Evolutionary conservation across 2,329 filamentous ascomycete species (phyloP), one percentile per base, ranked within the genome.

Genomic region (Scorias spongiosa): DNA sequence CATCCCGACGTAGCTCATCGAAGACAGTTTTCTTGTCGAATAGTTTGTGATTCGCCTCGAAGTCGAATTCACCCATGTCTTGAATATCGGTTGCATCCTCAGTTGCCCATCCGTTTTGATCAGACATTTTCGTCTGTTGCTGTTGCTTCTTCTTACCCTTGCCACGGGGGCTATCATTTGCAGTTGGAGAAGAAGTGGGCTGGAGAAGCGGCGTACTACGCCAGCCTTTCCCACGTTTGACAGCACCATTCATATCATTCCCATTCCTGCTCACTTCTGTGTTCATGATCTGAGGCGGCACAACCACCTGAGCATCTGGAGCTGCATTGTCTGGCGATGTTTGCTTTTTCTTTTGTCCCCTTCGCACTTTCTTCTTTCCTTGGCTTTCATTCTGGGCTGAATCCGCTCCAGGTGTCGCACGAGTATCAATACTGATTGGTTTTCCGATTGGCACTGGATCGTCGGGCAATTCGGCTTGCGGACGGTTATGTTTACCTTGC

Each of bases 81-180:
- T 89, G 84, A 17, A 91, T 84, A 58, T 96, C 91, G 0, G 86
- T 95, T 17, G 89, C 88, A 57, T 96, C 89, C 58, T 95, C 91
- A 0, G 89, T 95, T 3, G 85, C 87, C 88, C 89, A 96, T 2
- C 86, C 89, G 59, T 86, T 93, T 38, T 85, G 64, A 32, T 50
- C 46, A 43, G 72, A 68, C 45, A 76, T 72, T 8, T 51, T 65
- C 20, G 20, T 26, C 7, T 26, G 20, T 26, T 26, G 20, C 63
- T 51, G 63, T 57, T 62, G 63, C 53, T 65, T 66, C 45, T 59
- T 63, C 42, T 60, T 63, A 10, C 57, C 55, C 44, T 56, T 56
- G 11, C 57, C 59, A 48, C 58, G 57, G 14, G 60, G 11, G 17
- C 12, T 2, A 62, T 60, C 15, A 32, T 29, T 7, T 60, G 66